Base-by-base conservation (phyloP, 768 basidiomycete genomes). In the Stropharia rugosoannulata region DNA sequence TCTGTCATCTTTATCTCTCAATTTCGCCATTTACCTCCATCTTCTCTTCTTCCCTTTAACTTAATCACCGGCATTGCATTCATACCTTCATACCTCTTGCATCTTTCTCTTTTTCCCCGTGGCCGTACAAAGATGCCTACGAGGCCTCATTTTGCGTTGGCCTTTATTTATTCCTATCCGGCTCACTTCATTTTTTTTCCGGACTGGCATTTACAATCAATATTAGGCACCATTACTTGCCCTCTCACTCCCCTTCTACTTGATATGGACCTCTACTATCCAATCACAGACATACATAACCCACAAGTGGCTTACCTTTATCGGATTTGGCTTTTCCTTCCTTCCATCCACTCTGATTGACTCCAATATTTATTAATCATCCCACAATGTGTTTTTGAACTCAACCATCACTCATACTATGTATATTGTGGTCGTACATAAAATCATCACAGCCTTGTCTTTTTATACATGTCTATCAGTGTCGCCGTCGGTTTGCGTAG, bases 1-100 rank as follows among this genome's bases (percentile, higher is more conserved):
- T 61, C 60, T 61, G 36, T 56, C 54, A 61, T 61, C 60, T 41
- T 51, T 19, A 57, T 60, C 56, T 57, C 51, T 44, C 48, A 22
- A 29, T 55, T 51, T 48, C 42, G 25, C 36, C 50, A 61, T 58
- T 55, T 61, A 55, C 48, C 16, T 46, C 45, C 46, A 55, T 58
- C 48, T 57, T 58, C 43, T 52, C 32, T 27, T 49, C 27, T 51
- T 42, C 50, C 48, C 27, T 35, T 54, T 49, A 42, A 25, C 11
- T 32, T 19, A 47, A 40, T 35, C 15, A 51, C 18, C 47, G 47
- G 51, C 51, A 52, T 52, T 15, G 27, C 45, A 54, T 54, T 32
- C 27, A 48, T 27, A 39, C 38, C 49, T 46, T 35, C 35, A 39
- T 55, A 29, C 35, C 47, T 48, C 27, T 55, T 40, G 37, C 39